Conservation (phyloP, 495 filamentous ascomycete genomes). For the Hyaloscypha bicolor region DNA sequence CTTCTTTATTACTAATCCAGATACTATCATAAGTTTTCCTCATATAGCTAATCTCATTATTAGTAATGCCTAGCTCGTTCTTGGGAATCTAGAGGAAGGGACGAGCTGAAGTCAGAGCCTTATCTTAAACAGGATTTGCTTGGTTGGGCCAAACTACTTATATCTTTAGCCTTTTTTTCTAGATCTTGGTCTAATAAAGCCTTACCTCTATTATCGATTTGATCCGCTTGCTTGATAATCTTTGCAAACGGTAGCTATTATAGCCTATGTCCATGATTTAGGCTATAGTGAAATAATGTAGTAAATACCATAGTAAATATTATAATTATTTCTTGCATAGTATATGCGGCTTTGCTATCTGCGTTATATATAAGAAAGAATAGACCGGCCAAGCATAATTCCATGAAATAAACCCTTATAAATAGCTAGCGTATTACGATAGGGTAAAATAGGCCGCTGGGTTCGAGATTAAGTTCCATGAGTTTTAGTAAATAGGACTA, state of each 20-base stretch:
- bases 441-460: slow-evolving; percentile 81
- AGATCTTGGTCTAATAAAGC: neutral
- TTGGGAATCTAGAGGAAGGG: slow-evolving; percentile 79
- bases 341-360: slow-evolving; percentile 52
- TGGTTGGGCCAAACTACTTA: neutral
- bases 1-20: too few relatives aligned
- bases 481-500: slow-evolving; percentile 83
- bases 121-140: slow-evolving; percentile 49
- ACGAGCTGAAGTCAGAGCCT: slow-evolving; percentile 68
- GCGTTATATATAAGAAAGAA: slow-evolving; percentile 71
- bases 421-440: slow-evolving; percentile 86
- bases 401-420: slow-evolving; percentile 80
- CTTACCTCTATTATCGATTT: slow-evolving; percentile 10
- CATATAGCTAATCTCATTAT: too few relatives aligned
- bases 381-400: slow-evolving; percentile 85
- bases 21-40: too few relatives aligned
- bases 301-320: slow-evolving; percentile 62
- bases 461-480: slow-evolving; percentile 77
- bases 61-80: slow-evolving; percentile 60
- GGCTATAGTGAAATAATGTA: slow-evolving; percentile 55
- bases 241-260: slow-evolving; percentile 1
- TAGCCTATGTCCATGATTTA: slow-evolving; percentile 12
- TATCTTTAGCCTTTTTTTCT: slow-evolving; percentile 1
- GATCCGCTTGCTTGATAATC: slow-evolving; percentile 2
- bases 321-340: slow-evolving; percentile 73